Conservation (phyloP, 257 asterid species). For the Gentiana straminea region DNA sequence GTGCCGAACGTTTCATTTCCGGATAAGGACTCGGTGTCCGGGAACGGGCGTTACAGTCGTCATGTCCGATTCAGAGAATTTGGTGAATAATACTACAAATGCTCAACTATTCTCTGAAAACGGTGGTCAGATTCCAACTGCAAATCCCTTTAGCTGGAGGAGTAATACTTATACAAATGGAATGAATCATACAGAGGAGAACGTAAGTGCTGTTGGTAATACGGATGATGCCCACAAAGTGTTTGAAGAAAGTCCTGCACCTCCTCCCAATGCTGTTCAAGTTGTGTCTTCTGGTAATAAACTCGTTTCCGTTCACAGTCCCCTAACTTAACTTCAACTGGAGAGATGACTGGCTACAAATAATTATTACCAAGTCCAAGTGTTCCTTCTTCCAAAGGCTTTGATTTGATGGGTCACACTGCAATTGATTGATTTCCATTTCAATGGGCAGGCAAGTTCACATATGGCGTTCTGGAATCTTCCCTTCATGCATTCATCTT, state of each 20-base stretch:
- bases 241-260: constrained; percentile 35
- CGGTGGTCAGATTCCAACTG: constrained; percentile 22
- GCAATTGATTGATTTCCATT: no score
- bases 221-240: constrained; percentile 57
- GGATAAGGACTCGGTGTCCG: no score
- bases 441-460: no score
- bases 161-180: constrained; percentile 37
- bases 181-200: constrained; percentile 24
- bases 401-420: no score
- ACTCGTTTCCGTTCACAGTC: no score
- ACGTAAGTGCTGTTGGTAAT: constrained; percentile 25
- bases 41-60: not conserved
- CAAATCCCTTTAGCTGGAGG: constrained; percentile 27
- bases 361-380: no score
- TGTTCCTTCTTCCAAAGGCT: no score
- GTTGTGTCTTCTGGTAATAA: constrained; percentile 44
- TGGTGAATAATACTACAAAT: constrained; percentile 14
- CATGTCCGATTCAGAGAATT: constrained; percentile 20
- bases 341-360: no score
- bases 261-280: constrained; percentile 36
- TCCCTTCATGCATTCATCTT: no score
- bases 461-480: no score
- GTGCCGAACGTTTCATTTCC: no score
- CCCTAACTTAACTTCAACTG: no score
- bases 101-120: constrained; percentile 22